Conservation (phyloP, 2,329 filamentous ascomycete genomes). For the Tympanopsis confertula region DNA sequence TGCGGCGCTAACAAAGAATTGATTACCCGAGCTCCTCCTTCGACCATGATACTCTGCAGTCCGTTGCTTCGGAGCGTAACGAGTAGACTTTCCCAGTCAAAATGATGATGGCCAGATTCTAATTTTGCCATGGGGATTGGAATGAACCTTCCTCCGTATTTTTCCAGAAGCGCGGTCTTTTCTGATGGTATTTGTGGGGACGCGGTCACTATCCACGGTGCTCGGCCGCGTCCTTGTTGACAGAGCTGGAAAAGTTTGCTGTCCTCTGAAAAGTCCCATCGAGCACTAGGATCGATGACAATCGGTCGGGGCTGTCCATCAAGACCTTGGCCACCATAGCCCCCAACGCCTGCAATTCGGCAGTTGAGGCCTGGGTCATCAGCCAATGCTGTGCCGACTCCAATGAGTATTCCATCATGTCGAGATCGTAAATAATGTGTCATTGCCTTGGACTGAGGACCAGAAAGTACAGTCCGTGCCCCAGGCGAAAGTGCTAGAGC, state of each 20-base stretch:
- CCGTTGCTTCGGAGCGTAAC: slow-evolving; percentile 42
- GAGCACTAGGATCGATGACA: slow-evolving; percentile 66
- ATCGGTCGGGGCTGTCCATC: slow-evolving; percentile 68
- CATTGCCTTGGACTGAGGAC: slow-evolving; percentile 76
- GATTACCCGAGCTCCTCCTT: slow-evolving; percentile 75
- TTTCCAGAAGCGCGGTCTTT: slow-evolving; percentile 29
- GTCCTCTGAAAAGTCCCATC: slow-evolving; percentile 52
- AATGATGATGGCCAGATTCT: slow-evolving; percentile 23
- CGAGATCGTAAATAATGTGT: slow-evolving; percentile 77
- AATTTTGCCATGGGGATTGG: not conserved
- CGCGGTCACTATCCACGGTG: slow-evolving; percentile 60
- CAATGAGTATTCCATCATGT: slow-evolving; percentile 77
- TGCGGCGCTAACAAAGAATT: slow-evolving; percentile 62
- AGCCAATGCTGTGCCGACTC: slow-evolving; percentile 70
- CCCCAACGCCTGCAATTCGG: slow-evolving; percentile 50
- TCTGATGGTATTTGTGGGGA: slow-evolving; percentile 28
- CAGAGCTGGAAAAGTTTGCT: slow-evolving; percentile 59
- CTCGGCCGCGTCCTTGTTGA: slow-evolving; percentile 52
- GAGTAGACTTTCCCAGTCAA: slow-evolving; percentile 57
- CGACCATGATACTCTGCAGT: slow-evolving; percentile 76
- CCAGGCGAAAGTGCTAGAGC: slow-evolving; percentile 67
- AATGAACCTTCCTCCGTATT: slow-evolving; percentile 30
- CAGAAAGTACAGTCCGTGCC: slow-evolving; percentile 72
- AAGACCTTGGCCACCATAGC: slow-evolving; percentile 12
- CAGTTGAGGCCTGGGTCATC: slow-evolving; percentile 83